These are phyloP conservation scores for Gentiana dahurica DNA, from an alignment of 257 asterid genomes.

Conservation along the genomic window DNA sequence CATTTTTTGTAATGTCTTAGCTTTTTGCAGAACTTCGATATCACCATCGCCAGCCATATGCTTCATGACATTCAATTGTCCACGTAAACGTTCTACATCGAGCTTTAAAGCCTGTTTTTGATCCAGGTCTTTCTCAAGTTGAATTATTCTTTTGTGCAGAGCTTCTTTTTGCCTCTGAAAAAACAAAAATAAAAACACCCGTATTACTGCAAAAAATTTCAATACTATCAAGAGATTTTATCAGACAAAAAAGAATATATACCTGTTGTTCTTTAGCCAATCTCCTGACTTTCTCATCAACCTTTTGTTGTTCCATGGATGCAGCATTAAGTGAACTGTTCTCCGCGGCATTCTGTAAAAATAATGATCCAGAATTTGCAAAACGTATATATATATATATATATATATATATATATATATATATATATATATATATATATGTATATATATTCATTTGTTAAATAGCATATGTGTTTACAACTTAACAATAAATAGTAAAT, in stretches of 20 bases:
- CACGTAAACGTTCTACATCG: slow-evolving; percentile 66
- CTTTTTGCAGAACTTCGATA: slow-evolving; percentile 45
- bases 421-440: too few relatives aligned
- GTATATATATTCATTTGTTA: too few relatives aligned
- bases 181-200: slow-evolving; percentile 12
- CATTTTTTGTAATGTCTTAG: slow-evolving; percentile 39
- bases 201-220: slow-evolving; percentile 9
- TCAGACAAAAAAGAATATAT: slow-evolving; percentile 9
- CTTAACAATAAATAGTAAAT: slow-evolving; percentile 6
- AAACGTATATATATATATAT: too few relatives aligned
- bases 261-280: slow-evolving; percentile 90
- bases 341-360: slow-evolving; percentile 57
- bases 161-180: slow-evolving; percentile 80
- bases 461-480: too few relatives aligned
- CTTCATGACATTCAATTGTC: slow-evolving; percentile 53
- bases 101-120: slow-evolving; percentile 73
- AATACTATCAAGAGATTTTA: slow-evolving; percentile 4
- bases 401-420: too few relatives aligned
- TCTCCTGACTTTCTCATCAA: slow-evolving; percentile 56
- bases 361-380: too few relatives aligned
- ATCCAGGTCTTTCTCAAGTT: slow-evolving; percentile 60
- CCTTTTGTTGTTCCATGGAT: slow-evolving; percentile 61
- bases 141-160: slow-evolving; percentile 50
- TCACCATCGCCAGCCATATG: slow-evolving; percentile 66
- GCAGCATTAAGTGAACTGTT: slow-evolving; percentile 61